Percentiles rank a stretch among this genome's conserved stretches.
phyloP scores from a whole-genome alignment of 148 eudicot species.

The Bassia scoparia region DNA sequence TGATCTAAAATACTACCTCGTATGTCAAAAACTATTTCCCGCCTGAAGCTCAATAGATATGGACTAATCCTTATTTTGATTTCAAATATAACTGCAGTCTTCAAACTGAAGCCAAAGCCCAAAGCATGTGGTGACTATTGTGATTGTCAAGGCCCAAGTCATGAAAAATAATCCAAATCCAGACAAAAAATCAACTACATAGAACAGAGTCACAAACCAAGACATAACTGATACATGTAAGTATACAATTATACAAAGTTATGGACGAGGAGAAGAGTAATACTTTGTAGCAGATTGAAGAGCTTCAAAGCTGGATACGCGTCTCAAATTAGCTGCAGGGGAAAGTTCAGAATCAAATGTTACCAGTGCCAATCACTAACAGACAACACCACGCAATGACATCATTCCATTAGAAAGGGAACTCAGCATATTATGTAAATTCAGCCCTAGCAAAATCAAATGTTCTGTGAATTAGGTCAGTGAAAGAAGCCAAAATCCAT shows the following conservation, averaged over 20 bases:
- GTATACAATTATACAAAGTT: background rate
- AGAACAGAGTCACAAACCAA: background rate
- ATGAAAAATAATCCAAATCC: too few species aligned
- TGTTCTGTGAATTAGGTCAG: too few species aligned
- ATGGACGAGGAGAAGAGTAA: slow-evolving; percentile 8
- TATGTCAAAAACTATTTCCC: too few species aligned
- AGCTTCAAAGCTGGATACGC: slow-evolving; percentile 66
- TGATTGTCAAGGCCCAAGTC: background rate
- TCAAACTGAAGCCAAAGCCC: background rate
- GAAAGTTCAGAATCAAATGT: slow-evolving; percentile 17
- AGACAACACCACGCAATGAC: background rate
- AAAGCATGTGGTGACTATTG: background rate
- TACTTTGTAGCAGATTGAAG: slow-evolving; percentile 65
- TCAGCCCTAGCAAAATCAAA: background rate
- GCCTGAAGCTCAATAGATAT: background rate
- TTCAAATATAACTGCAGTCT: background rate
- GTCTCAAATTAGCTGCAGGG: slow-evolving; percentile 63
- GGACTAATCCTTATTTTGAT: background rate
- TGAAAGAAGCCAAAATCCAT: background rate
- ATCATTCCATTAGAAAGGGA: background rate
- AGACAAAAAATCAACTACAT: too few species aligned
- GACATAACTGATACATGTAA: background rate
- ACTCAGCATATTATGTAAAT: background rate
- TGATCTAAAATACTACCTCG: background rate
- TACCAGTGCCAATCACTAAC: background rate